Percentiles rank a stretch among this genome's conserved stretches.
phyloP scores from a whole-genome alignment of 805 yeast genomes.

The Saturnispora galanensis region DNA sequence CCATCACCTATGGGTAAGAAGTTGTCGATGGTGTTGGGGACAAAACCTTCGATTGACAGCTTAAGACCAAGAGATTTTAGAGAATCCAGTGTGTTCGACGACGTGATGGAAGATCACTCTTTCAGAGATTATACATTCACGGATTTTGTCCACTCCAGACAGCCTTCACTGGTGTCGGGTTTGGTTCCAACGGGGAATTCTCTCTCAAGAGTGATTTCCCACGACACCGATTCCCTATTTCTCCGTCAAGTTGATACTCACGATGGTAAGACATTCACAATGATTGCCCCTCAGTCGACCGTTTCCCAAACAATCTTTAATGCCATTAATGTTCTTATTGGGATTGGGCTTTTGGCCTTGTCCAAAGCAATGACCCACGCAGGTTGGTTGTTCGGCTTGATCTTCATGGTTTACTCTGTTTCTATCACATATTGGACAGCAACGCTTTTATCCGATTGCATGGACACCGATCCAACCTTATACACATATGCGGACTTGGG shows the following conservation, averaged over 20 bases:
- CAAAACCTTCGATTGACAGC: constrained; percentile 9
- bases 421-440: constrained; percentile 70
- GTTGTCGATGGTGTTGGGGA: constrained; percentile 41
- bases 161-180: constrained; percentile 13
- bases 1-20: constrained; percentile 58
- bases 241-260: constrained; percentile 51
- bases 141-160: constrained; percentile 19
- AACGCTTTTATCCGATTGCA: constrained; percentile 55
- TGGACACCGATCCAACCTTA: constrained; percentile 71
- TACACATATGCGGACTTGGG: constrained; percentile 88
- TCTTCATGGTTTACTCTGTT: constrained; percentile 52
- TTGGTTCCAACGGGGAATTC: constrained; percentile 10
- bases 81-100: constrained; percentile 20
- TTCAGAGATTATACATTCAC: constrained; percentile 28
- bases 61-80: constrained; percentile 1
- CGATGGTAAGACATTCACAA: constrained; percentile 61
- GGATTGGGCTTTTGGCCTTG: constrained; percentile 57
- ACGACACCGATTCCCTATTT: constrained; percentile 22
- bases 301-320: constrained; percentile 63
- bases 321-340: constrained; percentile 55
- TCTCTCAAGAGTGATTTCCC: constrained; percentile 16
- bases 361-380: constrained; percentile 57
- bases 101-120: constrained; percentile 34
- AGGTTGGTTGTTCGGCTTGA: constrained; percentile 58
- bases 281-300: constrained; percentile 73